Evolutionary conservation across 2,329 filamentous ascomycete genomes (phyloP).

Genomic region (Parastagonospora nodorum): DNA sequence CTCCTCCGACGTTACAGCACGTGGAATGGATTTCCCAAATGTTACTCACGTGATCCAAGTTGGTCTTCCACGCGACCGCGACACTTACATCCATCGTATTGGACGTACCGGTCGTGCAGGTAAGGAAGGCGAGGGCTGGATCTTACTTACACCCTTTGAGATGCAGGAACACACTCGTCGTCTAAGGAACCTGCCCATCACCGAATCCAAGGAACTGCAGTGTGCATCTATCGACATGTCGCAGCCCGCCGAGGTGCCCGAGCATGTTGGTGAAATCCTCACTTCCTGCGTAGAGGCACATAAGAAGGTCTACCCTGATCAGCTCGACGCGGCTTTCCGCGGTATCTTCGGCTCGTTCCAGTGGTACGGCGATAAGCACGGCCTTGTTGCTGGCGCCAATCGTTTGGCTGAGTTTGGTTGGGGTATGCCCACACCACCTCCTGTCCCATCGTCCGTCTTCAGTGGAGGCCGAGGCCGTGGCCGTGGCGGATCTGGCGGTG

Average conservation of each 20-base stretch:
- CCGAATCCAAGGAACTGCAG: slow-evolving; percentile 57
- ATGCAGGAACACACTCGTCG: slow-evolving; percentile 53
- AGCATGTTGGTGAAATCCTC: slow-evolving; percentile 52
- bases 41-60: slow-evolving; percentile 59
- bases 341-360: slow-evolving; percentile 61
- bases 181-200: slow-evolving; percentile 65
- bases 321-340: slow-evolving; percentile 59
- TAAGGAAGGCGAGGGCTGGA: slow-evolving; percentile 72
- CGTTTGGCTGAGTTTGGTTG: slow-evolving; percentile 53
- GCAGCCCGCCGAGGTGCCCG: slow-evolving; percentile 47
- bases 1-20: slow-evolving; percentile 57
- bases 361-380: slow-evolving; percentile 48
- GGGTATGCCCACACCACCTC: slow-evolving; percentile 51
- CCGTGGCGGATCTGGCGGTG: slow-evolving; percentile 17
- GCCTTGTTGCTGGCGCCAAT: slow-evolving; percentile 52
- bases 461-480: slow-evolving; percentile 10
- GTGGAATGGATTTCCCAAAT: slow-evolving; percentile 60
- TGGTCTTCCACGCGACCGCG: slow-evolving; percentile 51
- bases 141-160: slow-evolving; percentile 66
- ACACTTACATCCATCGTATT: slow-evolving; percentile 58
- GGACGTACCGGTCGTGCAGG: slow-evolving; percentile 67
- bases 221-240: slow-evolving; percentile 56
- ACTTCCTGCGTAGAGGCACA: slow-evolving; percentile 52
- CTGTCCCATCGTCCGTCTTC: slow-evolving; percentile 31
- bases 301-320: slow-evolving; percentile 46